Evolutionary conservation across 2,329 filamentous ascomycete genomes (phyloP), one percentile per base, ranked within the genome.

Genomic region (Aplosporella prunicola): DNA sequence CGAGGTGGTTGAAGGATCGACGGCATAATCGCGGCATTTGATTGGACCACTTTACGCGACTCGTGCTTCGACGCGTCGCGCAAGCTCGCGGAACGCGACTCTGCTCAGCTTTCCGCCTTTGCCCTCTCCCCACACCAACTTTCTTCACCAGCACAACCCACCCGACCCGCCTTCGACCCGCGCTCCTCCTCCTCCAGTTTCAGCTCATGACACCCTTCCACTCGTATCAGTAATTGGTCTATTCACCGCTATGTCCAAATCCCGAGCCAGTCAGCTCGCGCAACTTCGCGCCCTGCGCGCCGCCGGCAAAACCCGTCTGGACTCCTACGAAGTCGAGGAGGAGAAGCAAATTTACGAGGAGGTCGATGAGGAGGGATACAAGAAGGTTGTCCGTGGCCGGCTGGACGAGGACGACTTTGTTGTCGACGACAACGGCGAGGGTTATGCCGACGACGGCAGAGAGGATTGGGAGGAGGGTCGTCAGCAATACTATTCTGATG

Each of bases 331-430:
- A 61, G 76, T 95, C 44, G 76, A 86, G 51, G 80, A 96, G 45
- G 82, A 84, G 51, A 76, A 80, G 47, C 78, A 84, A 49, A 69
- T 98, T 29, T 98, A 96, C 65, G 91, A 96, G 45, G 88, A 93
- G 52, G 87, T 98, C 32, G 88, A 96, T 55, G 91, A 98, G 52
- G 89, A 91, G 53, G 83, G 84, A 35, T 98, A 45, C 70, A 95
- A 95, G 68, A 93, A 93, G 59, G 81, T 96, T 47, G 87, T 98
- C 10, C 77, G 91, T 27, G 78, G 81, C 39, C 80, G 91, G 31
- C 70, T 98, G 35, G 84, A 96, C 55, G 73, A 93, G 52, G 91
- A 98, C 51, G 91, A 98, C 64, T 98, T 98, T 53, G 89, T 98
- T 35, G 88, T 98, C 43, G 91, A 96, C 66, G 91, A 98, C 65